These are phyloP conservation scores for Monoraphidium neglectum DNA, from an alignment of 139 green algal genomes.

Conservation along the genomic window DNA sequence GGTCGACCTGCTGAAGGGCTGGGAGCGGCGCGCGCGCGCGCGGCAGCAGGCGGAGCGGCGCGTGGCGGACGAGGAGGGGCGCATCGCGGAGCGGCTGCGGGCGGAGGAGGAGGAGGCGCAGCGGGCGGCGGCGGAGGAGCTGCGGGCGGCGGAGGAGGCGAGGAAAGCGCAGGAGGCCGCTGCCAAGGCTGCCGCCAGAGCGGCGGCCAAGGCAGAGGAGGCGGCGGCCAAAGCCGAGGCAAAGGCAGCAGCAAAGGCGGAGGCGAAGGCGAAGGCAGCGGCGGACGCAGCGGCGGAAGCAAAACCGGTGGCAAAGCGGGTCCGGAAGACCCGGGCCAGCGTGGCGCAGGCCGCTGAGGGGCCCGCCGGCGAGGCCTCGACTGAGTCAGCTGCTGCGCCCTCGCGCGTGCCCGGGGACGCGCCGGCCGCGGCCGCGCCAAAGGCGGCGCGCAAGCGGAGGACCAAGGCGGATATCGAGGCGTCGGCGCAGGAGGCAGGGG, in stretches of 20 bases:
- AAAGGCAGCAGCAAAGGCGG: background rate
- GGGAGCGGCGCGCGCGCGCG: background rate
- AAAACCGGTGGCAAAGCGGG: background rate
- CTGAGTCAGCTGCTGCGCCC: background rate
- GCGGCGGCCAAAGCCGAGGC: slow-evolving; percentile 4
- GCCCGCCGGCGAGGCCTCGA: background rate
- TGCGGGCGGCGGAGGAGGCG: no score
- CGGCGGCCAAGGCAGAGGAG: no score
- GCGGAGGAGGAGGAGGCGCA: no score
- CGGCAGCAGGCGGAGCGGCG: background rate
- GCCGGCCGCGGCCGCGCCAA: background rate
- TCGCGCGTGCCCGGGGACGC: no score
- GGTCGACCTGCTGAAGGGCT: slow-evolving; percentile 29
- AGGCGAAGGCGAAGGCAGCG: background rate
- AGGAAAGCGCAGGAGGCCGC: no score
- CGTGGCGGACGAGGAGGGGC: background rate
- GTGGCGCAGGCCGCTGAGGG: no score
- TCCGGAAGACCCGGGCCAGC: no score
- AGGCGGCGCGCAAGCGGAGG: background rate
- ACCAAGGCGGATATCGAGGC: background rate
- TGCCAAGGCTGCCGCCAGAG: no score
- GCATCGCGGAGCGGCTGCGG: background rate
- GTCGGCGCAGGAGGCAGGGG: background rate
- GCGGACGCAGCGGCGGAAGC: slow-evolving; percentile 4
- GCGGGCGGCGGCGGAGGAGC: no score